Base-by-base conservation (phyloP, 805 yeast genomes). In the Metschnikowia lachancei region DNA sequence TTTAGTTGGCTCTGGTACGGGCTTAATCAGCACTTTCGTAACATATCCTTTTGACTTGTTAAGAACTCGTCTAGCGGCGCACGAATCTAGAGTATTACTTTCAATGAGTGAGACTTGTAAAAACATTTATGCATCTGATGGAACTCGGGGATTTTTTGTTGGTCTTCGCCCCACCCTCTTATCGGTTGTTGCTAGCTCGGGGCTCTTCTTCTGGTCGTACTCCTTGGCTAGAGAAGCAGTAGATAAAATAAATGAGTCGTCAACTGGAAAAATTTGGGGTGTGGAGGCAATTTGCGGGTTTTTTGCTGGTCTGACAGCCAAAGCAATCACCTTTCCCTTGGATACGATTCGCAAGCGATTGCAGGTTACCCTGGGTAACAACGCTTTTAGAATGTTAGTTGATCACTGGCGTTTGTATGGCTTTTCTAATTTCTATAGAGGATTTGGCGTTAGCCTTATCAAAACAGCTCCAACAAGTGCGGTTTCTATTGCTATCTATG, bases 11-110 rank as follows among this genome's bases (percentile, higher is more conserved):
- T 78, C 86, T 0, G 60, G 81, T 1, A 82, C 97, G 0, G 99
- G 99, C 0, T 67, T 82, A 18, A 57, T 79, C 0, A 87, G 96
- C 24, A 87, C 96, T 0, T 39, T 78, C 0, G 61, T 70, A 1
- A 86, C 97, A 1, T 94, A 94, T 61, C 99, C 99, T 1, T 82
- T 88, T 57, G 99, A 94, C 63, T 74, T 89, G n/a, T 65, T 94
- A 36, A 68, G 99, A 43, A 94, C 99, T 0, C 71, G 96, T 43
- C 75, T 90, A 41, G 95, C 89, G 1, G 92, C 91, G 3, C 82
- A 82, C 57, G 66, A 67, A 22, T 45, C 50, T 2, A 62, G 51
- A 36, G 46, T 61, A 9, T 69, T 77, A 34, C 53, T 65, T n/a
- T 72, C 78, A n/a, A 65, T 74, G 60, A 43, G 57, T 14, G 36